These are phyloP conservation scores for Alternaria ventricosa DNA, from an alignment of 2,329 filamentous ascomycete species.

Conservation along the genomic window DNA sequence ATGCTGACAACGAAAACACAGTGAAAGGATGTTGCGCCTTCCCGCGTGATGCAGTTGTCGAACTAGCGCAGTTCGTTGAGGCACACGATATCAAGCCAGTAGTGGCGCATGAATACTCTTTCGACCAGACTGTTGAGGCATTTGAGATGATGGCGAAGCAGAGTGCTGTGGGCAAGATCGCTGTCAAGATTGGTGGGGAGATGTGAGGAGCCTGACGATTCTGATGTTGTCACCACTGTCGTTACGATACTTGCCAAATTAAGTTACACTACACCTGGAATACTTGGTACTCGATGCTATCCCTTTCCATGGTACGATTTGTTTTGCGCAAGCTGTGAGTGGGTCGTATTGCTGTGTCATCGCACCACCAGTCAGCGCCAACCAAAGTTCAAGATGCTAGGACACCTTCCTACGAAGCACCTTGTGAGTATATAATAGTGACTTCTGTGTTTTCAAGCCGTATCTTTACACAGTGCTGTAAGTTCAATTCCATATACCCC, in stretches of 20 bases:
- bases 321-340: background rate
- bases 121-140: conserved; percentile 23
- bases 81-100: conserved; percentile 28
- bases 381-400: background rate
- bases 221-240: background rate
- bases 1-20: conserved; percentile 6
- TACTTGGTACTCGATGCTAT: background rate
- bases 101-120: conserved; percentile 23
- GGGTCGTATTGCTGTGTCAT: background rate
- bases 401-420: background rate
- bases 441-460: background rate
- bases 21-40: conserved; percentile 29
- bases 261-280: background rate
- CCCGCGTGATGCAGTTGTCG: conserved; percentile 20
- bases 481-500: background rate
- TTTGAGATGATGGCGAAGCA: conserved; percentile 26
- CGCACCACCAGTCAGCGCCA: background rate
- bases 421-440: background rate
- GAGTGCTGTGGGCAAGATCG: conserved; percentile 31
- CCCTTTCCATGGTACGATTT: background rate
- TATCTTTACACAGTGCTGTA: background rate
- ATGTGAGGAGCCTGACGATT: background rate
- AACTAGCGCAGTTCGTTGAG: conserved; percentile 27
- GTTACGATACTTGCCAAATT: background rate
- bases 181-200: conserved; percentile 19